These are phyloP conservation scores for Candida sp. DNA, from an alignment of 1,139 yeast species.

Conservation along the genomic window DNA sequence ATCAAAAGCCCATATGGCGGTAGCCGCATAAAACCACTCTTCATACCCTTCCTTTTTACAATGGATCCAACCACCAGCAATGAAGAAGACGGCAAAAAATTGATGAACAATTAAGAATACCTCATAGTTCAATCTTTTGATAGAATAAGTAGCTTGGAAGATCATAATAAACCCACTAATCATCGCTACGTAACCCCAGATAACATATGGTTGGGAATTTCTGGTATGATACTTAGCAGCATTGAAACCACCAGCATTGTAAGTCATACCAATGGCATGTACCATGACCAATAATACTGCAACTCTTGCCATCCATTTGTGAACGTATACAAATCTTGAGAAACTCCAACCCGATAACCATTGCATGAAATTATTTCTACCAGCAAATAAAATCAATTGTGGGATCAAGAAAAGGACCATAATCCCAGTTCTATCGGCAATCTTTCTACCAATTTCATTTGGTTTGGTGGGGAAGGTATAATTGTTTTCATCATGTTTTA, in stretches of 20 bases:
- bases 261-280: constrained; percentile 51
- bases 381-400: constrained; percentile 51
- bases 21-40: constrained; percentile 48
- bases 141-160: constrained; percentile 44
- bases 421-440: constrained; percentile 62
- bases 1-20: constrained; percentile 65
- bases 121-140: constrained; percentile 64
- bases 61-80: constrained; percentile 63
- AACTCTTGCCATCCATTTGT: constrained; percentile 62
- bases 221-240: constrained; percentile 33
- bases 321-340: constrained; percentile 58
- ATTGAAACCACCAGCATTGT: constrained; percentile 24
- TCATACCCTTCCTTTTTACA: constrained; percentile 40
- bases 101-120: constrained; percentile 59
- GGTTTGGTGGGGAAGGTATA: constrained; percentile 23
- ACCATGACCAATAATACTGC: constrained; percentile 38
- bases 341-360: constrained; percentile 66
- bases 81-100: constrained; percentile 50
- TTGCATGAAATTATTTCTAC: constrained; percentile 65
- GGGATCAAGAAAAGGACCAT: constrained; percentile 50
- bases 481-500: constrained; percentile 34
- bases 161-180: constrained; percentile 36
- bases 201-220: constrained; percentile 34
- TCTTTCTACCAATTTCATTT: constrained; percentile 48
- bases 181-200: constrained; percentile 55